Evolutionary conservation across 2,329 filamentous ascomycete genomes (phyloP).

Genomic region (Hypoxylon sp.): DNA sequence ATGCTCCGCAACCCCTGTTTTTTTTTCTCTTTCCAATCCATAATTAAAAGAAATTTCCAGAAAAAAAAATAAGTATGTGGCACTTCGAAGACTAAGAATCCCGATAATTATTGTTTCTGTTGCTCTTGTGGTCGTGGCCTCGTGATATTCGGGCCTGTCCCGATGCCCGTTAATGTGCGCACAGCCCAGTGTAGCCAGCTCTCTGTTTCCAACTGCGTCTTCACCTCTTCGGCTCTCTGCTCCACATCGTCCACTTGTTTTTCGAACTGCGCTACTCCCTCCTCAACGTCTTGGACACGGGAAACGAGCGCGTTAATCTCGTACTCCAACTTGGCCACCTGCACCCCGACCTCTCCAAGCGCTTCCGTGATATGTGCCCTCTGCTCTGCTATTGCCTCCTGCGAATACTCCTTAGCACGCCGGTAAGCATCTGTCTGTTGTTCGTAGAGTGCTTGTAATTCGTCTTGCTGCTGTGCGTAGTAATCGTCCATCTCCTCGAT

Average conservation of each 20-base stretch:
- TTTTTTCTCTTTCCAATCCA: conserved; percentile 18
- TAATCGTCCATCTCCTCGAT: conserved; percentile 73
- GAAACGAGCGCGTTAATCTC: conserved; percentile 85
- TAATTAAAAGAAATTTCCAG: conserved; percentile 26
- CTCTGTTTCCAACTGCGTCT: conserved; percentile 74
- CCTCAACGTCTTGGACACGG: conserved; percentile 89
- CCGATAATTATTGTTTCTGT: background rate
- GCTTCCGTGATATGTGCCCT: conserved; percentile 77
- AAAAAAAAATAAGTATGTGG: background rate
- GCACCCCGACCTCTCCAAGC: conserved; percentile 82
- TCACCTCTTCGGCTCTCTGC: conserved; percentile 73
- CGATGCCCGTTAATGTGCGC: conserved; percentile 72
- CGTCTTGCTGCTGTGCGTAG: conserved; percentile 74
- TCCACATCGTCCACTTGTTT: conserved; percentile 81
- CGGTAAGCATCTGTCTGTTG: conserved; percentile 80
- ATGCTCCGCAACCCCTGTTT: conserved; percentile 29
- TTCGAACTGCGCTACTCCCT: conserved; percentile 84
- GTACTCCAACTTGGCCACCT: conserved; percentile 91
- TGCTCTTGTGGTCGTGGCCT: conserved; percentile 46
- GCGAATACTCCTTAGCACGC: conserved; percentile 75
- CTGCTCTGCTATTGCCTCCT: conserved; percentile 79
- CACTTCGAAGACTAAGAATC: conserved; percentile 1
- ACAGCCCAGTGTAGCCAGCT: conserved; percentile 76
- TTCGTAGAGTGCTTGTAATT: conserved; percentile 77
- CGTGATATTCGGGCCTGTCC: conserved; percentile 72